Conservation (phyloP, 768 basidiomycete species). For the Mycena floridula region DNA sequence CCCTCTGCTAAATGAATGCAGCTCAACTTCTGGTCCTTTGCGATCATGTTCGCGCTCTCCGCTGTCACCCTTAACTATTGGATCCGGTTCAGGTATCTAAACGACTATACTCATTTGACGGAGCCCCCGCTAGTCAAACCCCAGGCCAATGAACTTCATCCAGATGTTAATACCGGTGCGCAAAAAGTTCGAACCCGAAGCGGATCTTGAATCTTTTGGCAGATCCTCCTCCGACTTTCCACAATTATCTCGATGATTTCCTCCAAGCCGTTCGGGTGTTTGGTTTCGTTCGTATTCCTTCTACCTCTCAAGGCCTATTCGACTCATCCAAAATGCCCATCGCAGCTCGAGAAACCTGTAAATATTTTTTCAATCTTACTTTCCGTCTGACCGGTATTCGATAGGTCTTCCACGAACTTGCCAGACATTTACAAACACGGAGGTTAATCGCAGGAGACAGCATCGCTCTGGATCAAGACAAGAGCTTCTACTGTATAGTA, state of each 20-base stretch:
- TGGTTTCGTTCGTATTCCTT: conserved; percentile 62
- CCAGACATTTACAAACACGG: conserved; percentile 91
- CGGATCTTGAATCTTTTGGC: no score
- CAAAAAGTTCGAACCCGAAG: background rate
- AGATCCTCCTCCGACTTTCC: conserved; percentile 73
- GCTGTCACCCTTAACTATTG: conserved; percentile 72
- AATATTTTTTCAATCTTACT: conserved; percentile 15
- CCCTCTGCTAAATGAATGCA: conserved; percentile 20
- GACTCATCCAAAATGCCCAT: background rate
- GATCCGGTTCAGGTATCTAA: conserved; percentile 77
- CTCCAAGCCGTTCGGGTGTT: conserved; percentile 94
- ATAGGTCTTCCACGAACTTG: conserved; percentile 97
- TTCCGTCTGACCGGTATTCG: background rate
- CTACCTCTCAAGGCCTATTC: background rate
- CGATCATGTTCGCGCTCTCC: conserved; percentile 64
- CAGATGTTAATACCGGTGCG: conserved; percentile 74
- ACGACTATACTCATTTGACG: conserved; percentile 68
- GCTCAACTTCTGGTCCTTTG: conserved; percentile 91
- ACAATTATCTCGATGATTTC: conserved; percentile 97
- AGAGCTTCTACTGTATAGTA: conserved; percentile 96
- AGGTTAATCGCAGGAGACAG: conserved; percentile 96
- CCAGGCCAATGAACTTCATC: conserved; percentile 83
- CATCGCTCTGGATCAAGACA: conserved; percentile 83
- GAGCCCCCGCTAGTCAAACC: conserved; percentile 80
- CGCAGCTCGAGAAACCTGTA: conserved; percentile 86